A percentile compares a stretch with the other conserved stretches of the same genome.
phyloP scores from a whole-genome alignment of 805 yeast genomes.

The Cephaloascus albidus region DNA sequence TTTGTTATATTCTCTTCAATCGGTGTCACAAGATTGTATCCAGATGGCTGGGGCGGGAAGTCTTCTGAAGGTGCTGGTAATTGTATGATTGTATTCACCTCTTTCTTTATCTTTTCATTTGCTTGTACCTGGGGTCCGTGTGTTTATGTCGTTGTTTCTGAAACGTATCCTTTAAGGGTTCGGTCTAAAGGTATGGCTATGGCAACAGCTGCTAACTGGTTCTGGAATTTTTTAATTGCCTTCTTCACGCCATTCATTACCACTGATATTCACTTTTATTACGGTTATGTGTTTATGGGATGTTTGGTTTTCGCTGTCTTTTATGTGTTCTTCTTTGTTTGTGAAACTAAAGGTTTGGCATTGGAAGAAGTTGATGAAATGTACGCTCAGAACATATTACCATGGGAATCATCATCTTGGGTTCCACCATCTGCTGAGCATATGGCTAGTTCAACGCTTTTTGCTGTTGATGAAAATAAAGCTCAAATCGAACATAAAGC shows the following conservation, averaged over 20 bases:
- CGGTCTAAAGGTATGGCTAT: constrained; percentile 40
- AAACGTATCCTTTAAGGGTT: constrained; percentile 58
- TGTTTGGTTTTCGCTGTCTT: constrained; percentile 47
- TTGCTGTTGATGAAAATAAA: not conserved
- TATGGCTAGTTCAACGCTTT: not conserved
- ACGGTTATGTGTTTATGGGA: constrained; percentile 49
- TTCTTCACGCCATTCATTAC: constrained; percentile 56
- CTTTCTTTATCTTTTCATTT: constrained; percentile 39
- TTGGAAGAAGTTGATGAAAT: constrained; percentile 62
- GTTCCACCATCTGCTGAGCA: constrained; percentile 34
- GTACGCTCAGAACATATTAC: constrained; percentile 29
- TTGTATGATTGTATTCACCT: constrained; percentile 47
- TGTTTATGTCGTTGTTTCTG: constrained; percentile 41
- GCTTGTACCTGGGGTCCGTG: constrained; percentile 55
- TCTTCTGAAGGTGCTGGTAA: constrained; percentile 33
- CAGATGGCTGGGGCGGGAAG: constrained; percentile 25
- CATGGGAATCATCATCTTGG: constrained; percentile 39
- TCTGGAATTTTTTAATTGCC: constrained; percentile 52
- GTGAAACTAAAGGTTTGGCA: constrained; percentile 59
- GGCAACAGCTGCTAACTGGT: constrained; percentile 31
- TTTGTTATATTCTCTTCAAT: constrained; percentile 23
- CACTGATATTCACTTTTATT: constrained; percentile 42
- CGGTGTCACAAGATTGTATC: constrained; percentile 33
- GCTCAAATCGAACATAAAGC: not conserved
- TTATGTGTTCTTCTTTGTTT: constrained; percentile 47